These are phyloP conservation scores for Lodderomyces elongisporus DNA, from an alignment of 1,139 yeast genomes.

Conservation along the genomic window DNA sequence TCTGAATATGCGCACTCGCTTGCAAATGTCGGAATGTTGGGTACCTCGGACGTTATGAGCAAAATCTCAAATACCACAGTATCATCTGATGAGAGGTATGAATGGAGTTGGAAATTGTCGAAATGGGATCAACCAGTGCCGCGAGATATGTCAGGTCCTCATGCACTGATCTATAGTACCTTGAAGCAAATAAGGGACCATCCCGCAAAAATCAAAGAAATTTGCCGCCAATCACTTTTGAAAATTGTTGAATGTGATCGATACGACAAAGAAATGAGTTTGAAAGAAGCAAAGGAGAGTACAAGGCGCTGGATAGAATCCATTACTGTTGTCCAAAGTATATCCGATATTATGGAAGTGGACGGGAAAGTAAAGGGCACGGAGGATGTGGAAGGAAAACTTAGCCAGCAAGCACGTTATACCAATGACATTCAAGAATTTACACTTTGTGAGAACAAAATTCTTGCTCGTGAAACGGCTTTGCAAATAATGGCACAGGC, in stretches of 20 bases:
- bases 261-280: conserved; percentile 7
- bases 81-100: conserved; percentile 16
- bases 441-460: conserved; percentile 33
- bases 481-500: conserved; percentile 22
- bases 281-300: conserved; percentile 15
- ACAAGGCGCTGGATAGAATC: conserved; percentile 30
- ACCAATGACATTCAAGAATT: conserved; percentile 14
- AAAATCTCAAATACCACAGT: conserved; percentile 9
- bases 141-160: conserved; percentile 23
- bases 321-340: conserved; percentile 26
- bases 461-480: conserved; percentile 35
- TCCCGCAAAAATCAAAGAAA: conserved; percentile 14
- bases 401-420: not conserved
- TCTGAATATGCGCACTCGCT: conserved; percentile 26
- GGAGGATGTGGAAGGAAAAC: too few relatives aligned
- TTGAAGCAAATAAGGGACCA: conserved; percentile 39
- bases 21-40: conserved; percentile 43
- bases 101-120: conserved; percentile 67
- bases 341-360: conserved; percentile 5
- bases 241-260: conserved; percentile 15
- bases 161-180: conserved; percentile 43
- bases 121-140: conserved; percentile 64
- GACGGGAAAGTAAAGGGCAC: too few relatives aligned
- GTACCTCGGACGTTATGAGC: conserved; percentile 38
- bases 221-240: conserved; percentile 18